Base-by-base conservation (phyloP, 495 filamentous ascomycete genomes). In the Xylaria nigripes region DNA sequence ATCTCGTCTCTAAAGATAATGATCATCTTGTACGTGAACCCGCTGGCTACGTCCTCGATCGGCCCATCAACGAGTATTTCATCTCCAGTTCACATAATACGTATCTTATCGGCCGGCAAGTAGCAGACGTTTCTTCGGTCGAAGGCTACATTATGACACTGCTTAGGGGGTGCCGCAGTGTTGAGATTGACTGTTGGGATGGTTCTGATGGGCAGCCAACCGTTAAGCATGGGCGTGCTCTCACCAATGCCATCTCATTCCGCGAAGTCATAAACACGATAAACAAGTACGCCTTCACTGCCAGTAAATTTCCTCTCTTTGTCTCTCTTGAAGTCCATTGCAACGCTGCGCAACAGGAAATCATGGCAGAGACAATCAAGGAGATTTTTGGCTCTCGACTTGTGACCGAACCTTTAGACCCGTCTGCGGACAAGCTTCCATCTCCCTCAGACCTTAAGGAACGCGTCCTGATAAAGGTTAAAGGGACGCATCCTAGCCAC, bases 41-140 rank as follows among this genome's bases (percentile, higher is more conserved):
- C 5, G 68, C 80, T 27, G 75, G 79, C 19, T 72, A 74, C 48
- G 71, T 73, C 16, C 82, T 95, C 45, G 81, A 93, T 59, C 82
- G 87, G 25, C 93, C 93, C 0, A 70, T 98, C 64, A 95, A 95
- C 66, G 93, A 98, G 62, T 98, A 98, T 64, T 96, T 90, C 79
- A 93, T 97, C 56, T 96, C 92, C 3, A 96, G 90, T 74, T 96
- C 92, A 16, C 93, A 98, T 75, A 98, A 98, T 68, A 97, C 93
- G 9, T 98, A 98, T 63, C 82, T 98, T 10, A 72, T 93, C 22
- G 93, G 93, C 16, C 84, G 90, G 21, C 93, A 98, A 68, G 84
- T 97, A 9, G 85, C 82, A 25, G 90, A 90, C 22, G 81, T 86
- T 34, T 96, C 93, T 18, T 96, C 90, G 59, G 85, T 90, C 10